Evolutionary conservation across 257 asterid genomes (phyloP).

Genomic region (Lithospermum erythrorhizon): DNA sequence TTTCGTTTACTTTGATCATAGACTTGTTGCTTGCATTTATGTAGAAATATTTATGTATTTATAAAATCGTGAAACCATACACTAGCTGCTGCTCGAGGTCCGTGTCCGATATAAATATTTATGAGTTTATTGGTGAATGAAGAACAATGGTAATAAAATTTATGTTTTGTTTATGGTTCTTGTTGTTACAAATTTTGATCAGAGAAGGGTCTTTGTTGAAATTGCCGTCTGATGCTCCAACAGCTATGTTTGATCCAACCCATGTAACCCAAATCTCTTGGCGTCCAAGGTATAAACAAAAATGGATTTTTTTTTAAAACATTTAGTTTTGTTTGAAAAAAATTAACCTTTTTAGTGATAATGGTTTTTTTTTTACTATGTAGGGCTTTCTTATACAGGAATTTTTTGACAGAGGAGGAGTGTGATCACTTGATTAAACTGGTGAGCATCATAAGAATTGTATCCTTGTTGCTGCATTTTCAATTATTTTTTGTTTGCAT

Average conservation of each 20-base stretch:
- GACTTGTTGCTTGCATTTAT: background rate
- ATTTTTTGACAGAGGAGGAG: slow-evolving; percentile 60
- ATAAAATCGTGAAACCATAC: too few species aligned
- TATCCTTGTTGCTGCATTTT: background rate
- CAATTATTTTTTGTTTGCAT: background rate
- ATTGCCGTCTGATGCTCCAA: slow-evolving; percentile 30
- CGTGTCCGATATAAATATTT: too few species aligned
- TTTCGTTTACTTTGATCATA: background rate
- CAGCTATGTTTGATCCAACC: slow-evolving; percentile 61
- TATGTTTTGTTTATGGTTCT: background rate
- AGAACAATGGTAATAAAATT: slow-evolving; percentile 23
- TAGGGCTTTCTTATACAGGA: slow-evolving; percentile 70
- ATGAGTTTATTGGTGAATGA: background rate
- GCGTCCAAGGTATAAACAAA: slow-evolving; percentile 50
- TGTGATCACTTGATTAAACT: slow-evolving; percentile 71
- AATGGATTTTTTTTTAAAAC: background rate
- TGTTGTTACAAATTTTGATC: slow-evolving; percentile 1
- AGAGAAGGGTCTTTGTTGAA: slow-evolving; percentile 40
- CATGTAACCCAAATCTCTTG: slow-evolving; percentile 76
- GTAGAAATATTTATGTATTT: background rate
- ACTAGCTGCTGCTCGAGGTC: too few species aligned
- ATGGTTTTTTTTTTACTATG: slow-evolving; percentile 5
- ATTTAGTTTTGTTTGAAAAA: background rate
- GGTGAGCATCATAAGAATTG: slow-evolving; percentile 33
- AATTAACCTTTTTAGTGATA: background rate